Evolutionary conservation across 495 filamentous ascomycete species (phyloP).

Genomic region (Penicillium manginii): DNA sequence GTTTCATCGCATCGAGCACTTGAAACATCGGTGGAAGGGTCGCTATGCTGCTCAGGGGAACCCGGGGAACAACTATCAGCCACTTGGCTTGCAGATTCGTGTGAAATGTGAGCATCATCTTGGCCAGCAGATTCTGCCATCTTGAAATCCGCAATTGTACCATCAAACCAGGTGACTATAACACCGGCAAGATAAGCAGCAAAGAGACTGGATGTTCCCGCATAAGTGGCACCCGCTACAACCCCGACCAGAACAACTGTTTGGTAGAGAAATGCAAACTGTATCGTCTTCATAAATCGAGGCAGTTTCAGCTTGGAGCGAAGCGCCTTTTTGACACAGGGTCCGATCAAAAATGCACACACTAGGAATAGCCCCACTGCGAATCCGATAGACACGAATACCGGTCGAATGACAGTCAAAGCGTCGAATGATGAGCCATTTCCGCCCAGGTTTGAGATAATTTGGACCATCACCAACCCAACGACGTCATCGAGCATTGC

Average conservation of each 20-base stretch:
- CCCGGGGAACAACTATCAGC: no score
- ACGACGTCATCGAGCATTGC: constrained; percentile 86
- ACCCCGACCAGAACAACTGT: constrained; percentile 54
- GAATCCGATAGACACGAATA: constrained; percentile 63
- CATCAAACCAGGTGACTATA: constrained; percentile 59
- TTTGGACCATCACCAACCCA: constrained; percentile 77
- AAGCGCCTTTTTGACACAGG: constrained; percentile 29
- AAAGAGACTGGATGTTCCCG: constrained; percentile 71
- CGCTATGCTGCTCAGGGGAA: neutral
- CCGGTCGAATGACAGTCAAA: constrained; percentile 56
- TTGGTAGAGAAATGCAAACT: constrained; percentile 44
- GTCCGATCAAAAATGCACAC: constrained; percentile 49
- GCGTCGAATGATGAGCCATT: constrained; percentile 36
- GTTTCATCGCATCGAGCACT: constrained; percentile 1
- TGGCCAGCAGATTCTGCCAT: neutral
- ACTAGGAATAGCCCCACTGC: constrained; percentile 48
- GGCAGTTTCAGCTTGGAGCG: constrained; percentile 14
- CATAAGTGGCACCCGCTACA: constrained; percentile 62
- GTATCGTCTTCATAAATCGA: constrained; percentile 11
- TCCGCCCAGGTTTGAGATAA: constrained; percentile 57
- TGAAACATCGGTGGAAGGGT: neutral
- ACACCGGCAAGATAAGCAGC: constrained; percentile 72
- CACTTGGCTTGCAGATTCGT: neutral
- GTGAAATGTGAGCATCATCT: neutral
- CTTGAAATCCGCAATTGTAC: constrained; percentile 14